Conservation (phyloP, 2,329 filamentous ascomycete species). For the Aspergillus thermomutatus region DNA sequence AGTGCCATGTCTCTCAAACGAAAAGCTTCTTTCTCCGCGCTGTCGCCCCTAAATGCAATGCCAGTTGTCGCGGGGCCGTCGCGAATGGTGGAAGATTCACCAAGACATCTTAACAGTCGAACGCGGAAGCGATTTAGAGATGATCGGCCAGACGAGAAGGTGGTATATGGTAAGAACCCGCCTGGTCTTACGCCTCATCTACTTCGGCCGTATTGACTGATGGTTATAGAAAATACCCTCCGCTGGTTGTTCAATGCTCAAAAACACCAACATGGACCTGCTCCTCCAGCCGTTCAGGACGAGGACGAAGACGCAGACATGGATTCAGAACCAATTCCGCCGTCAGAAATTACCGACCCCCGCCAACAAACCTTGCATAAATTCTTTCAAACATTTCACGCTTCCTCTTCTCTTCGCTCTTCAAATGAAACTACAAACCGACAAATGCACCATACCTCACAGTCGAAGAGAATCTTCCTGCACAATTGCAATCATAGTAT, state of each 20-base stretch:
- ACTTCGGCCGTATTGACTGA: not conserved
- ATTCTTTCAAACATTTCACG: constrained; percentile 36
- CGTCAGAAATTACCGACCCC: constrained; percentile 31
- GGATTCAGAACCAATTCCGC: constrained; percentile 22
- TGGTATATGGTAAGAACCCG: constrained; percentile 51
- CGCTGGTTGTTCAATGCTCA: constrained; percentile 42
- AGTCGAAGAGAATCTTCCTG: constrained; percentile 13
- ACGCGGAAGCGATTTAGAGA: constrained; percentile 59
- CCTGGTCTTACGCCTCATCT: not conserved
- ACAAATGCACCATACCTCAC: constrained; percentile 17
- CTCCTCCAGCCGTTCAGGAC: constrained; percentile 5
- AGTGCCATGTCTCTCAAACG: constrained; percentile 55
- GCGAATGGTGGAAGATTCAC: constrained; percentile 30
- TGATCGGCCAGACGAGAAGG: constrained; percentile 54
- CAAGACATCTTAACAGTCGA: constrained; percentile 51
- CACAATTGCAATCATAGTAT: constrained; percentile 18
- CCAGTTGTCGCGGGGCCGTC: constrained; percentile 19
- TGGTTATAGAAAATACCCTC: constrained; percentile 37
- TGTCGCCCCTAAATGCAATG: constrained; percentile 38
- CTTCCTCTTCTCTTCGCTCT: constrained; percentile 15
- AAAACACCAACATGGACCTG: constrained; percentile 23
- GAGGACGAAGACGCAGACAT: constrained; percentile 22
- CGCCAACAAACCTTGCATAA: constrained; percentile 39
- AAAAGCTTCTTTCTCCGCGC: constrained; percentile 52
- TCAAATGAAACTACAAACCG: constrained; percentile 10